Evolutionary conservation across 2,329 filamentous ascomycete species (phyloP), one percentile per base, ranked within the genome.

Genomic region (Ophiosphaerella korrae): DNA sequence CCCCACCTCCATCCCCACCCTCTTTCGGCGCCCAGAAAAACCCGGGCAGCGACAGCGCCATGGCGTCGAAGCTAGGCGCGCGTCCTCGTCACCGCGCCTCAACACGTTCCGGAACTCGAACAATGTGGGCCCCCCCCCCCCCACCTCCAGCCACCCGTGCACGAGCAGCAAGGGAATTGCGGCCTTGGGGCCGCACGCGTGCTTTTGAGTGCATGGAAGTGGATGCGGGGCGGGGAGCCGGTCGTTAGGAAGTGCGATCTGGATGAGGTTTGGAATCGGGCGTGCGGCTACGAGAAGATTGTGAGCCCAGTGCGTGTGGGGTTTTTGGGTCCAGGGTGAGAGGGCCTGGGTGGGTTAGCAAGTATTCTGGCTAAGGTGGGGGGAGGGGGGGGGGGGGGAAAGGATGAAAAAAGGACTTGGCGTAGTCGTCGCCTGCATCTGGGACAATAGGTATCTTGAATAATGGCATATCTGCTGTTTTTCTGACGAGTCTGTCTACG

Each of bases 21-120:
- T n/a, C n/a, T n/a, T n/a, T n/a, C n/a, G n/a, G 58, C 7, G 55
- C 61, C 54, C 53, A 64, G 35, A 53, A 63, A 39, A 62, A 64
- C 1, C 62, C 60, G 0, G 84, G 83, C 1, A 87, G 70, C 6
- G 80, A 84, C 0, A 84, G 84, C 0, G 82, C 82, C 0, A 87
- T 79, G 9, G 85, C 73, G 52, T 86, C 78, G 58, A 86, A 87
- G 0, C 78, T 24, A 3, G 44, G 44, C 73, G 34, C 13, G 34
- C n/a, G n/a, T n/a, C n/a, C n/a, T n/a, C n/a, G n/a, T n/a, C n/a
- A n/a, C n/a, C n/a, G n/a, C n/a, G n/a, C n/a, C n/a, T n/a, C 18
- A 18, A 18, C 18, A 18, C 18, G 26, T 71, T 74, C 39, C 61
- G 53, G 39, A 66, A 73, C 38, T 80, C 77, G 54, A 74, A 73